Conservation (phyloP, 169 alveolate genomes). For the Eimeria sp. region DNA sequence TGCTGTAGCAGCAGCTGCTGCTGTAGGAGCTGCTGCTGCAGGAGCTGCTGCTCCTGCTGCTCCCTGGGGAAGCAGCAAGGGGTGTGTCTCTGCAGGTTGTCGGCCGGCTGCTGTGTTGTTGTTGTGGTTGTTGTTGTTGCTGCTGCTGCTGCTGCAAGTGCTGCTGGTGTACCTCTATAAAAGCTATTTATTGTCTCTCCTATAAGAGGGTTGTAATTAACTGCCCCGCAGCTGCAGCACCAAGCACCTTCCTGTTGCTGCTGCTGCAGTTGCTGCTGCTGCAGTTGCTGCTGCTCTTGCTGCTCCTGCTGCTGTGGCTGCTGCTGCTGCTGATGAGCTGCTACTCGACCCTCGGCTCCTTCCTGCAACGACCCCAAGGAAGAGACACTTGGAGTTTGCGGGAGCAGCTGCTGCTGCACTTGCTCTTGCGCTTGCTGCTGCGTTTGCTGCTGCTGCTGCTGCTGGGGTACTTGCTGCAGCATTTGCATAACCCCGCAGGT, state of each 20-base stretch:
- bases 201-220: neutral
- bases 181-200: neutral
- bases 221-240: slow-evolving; percentile 9
- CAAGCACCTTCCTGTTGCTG: neutral
- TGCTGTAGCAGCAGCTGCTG: slow-evolving; percentile 9
- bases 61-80: slow-evolving; percentile 2
- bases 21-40: neutral
- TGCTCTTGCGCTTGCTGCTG: neutral
- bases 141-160: neutral
- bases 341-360: neutral
- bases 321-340: neutral
- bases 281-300: slow-evolving; percentile 35
- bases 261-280: slow-evolving; percentile 45
- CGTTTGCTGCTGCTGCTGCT: neutral
- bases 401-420: neutral
- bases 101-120: slow-evolving; percentile 1
- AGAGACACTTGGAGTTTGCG: neutral
- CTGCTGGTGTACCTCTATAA: neutral
- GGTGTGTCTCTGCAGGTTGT: neutral
- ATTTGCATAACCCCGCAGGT: neutral
- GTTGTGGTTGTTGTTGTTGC: neutral
- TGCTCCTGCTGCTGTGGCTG: slow-evolving; percentile 34
- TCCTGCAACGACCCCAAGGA: no score
- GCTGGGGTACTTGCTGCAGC: neutral
- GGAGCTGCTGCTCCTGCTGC: slow-evolving; percentile 7